Evolutionary conservation across 2,329 filamentous ascomycete species (phyloP), one percentile per base, ranked within the genome.

Genomic region (Venturia aucupariae): DNA sequence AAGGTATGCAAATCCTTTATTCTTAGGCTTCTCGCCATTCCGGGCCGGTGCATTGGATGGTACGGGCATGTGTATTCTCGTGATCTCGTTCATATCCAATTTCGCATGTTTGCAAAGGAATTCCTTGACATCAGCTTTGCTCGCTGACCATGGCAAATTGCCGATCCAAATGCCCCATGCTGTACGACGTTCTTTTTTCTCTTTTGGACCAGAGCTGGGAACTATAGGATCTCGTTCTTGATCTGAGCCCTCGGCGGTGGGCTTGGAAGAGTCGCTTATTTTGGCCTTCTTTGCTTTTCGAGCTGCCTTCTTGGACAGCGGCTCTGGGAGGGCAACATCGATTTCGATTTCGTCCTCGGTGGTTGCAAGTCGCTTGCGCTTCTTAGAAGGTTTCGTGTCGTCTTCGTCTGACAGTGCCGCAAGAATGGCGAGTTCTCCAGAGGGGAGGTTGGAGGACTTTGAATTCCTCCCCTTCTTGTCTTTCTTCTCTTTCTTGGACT

Each of bases 1-100:
- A 68, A 99, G 86, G 73, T 99, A 99, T 64, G 94, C 94, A 73
- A 97, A 99, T 19, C 94, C 95, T 76, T 89, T 93, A 79, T 97
- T 99, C 70, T 87, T 80, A 27, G 82, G 76, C 70, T 81, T 84
- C 68, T 78, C 80, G 68, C 78, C 77, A 27, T 71, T 70, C 6
- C 72, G 69, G 2, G 71, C 68, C 39, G 73, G 72, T 7, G 71
- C 73, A 65, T 79, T 81, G 8, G 78, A 71, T 3, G 81, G 80
- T 27, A 78, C 83, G 0, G 92, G 92, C 72, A 97, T 79, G 75
- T 97, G 88, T 62, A 97, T 80, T 66, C 94, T 84, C 1, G 92
- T 96, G 69, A 99, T 94, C 67, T 86, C 84, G 60, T 86, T 83
- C 64, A 86, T 82, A 13, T 73, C 71, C 66, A 84, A 80, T 22